phyloP scores from a whole-genome alignment of 2,329 filamentous ascomycete genomes.

The Gaeumannomyces tritici region DNA sequence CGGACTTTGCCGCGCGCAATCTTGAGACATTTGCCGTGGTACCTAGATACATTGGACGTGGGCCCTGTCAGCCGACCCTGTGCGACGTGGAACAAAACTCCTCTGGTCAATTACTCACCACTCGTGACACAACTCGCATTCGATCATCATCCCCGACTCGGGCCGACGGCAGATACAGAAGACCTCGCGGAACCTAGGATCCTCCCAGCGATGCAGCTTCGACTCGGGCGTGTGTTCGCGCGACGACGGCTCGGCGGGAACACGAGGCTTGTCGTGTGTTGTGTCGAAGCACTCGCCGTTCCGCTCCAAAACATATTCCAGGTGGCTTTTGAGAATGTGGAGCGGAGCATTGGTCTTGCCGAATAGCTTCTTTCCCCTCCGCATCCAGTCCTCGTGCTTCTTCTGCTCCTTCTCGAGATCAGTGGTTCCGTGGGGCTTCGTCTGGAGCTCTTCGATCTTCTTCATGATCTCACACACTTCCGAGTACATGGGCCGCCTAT shows the following conservation, averaged over 20 bases:
- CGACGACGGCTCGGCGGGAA: conserved; percentile 86
- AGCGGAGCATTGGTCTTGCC: conserved; percentile 95
- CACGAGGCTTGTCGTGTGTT: conserved; percentile 69
- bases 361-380: conserved; percentile 93
- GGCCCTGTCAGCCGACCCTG: conserved; percentile 6
- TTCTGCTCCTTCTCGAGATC: conserved; percentile 93
- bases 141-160: conserved; percentile 98
- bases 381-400: conserved; percentile 98
- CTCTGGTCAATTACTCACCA: conserved; percentile 51
- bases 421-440: conserved; percentile 80
- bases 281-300: conserved; percentile 90
- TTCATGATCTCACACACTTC: conserved; percentile 90
- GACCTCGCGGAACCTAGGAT: conserved; percentile 62
- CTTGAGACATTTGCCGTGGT: conserved; percentile 96
- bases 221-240: conserved; percentile 57
- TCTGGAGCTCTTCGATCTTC: conserved; percentile 78
- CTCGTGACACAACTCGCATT: conserved; percentile 95
- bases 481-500: conserved; percentile 72
- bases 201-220: conserved; percentile 45
- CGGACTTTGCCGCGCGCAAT: conserved; percentile 97
- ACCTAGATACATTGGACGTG: conserved; percentile 41
- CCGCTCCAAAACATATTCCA: conserved; percentile 84
- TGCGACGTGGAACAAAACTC: background rate
- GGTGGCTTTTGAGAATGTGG: conserved; percentile 89
- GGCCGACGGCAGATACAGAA: conserved; percentile 93